phyloP scores from a whole-genome alignment of 257 asterid species.

The Solanum appendiculatum region DNA sequence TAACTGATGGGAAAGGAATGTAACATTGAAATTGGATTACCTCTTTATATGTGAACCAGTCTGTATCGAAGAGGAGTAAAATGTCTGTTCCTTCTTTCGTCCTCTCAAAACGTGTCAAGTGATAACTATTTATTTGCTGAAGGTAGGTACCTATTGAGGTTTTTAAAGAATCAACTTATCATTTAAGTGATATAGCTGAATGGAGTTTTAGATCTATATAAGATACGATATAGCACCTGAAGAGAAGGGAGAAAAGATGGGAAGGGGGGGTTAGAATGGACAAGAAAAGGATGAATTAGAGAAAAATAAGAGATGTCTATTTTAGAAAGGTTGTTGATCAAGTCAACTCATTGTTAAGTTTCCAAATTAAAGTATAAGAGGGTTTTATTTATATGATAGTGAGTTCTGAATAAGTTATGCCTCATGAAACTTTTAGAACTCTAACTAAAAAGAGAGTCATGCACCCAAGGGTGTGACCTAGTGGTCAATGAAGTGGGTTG shows the following conservation, averaged over 20 bases:
- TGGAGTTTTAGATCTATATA: background rate
- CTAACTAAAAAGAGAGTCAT: background rate
- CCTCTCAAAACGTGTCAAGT: background rate
- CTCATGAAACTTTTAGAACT: background rate
- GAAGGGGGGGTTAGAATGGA: background rate
- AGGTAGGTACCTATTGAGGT: background rate
- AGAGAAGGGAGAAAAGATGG: background rate
- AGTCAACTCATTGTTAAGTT: background rate
- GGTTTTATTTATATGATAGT: background rate
- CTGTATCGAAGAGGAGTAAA: background rate
- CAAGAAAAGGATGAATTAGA: background rate
- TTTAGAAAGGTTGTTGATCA: background rate
- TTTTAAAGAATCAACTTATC: background rate
- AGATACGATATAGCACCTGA: background rate
- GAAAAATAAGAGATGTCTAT: background rate
- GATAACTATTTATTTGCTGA: background rate
- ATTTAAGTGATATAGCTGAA: background rate
- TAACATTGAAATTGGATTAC: background rate
- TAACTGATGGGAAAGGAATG: background rate
- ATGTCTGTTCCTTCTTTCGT: background rate
- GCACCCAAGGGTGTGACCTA: background rate
- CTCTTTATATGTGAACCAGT: background rate
- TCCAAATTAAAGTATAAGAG: background rate
- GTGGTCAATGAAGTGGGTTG: background rate
- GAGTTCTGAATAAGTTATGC: background rate